Base-by-base conservation (phyloP, 768 basidiomycete genomes). In the Gymnopilus junonius region DNA sequence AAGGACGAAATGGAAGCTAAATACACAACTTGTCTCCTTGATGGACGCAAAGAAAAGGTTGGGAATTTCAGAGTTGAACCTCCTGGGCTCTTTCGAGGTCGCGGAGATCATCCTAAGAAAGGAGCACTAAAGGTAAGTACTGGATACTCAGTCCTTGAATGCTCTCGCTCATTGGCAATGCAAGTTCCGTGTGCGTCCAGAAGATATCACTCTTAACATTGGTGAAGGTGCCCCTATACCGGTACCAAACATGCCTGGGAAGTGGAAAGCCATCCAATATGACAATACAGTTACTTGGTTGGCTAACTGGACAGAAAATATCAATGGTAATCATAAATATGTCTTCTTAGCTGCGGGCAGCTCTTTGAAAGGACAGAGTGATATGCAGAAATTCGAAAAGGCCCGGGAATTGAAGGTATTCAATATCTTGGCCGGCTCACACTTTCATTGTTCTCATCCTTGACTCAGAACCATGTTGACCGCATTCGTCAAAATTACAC, bases 211-310 rank as follows among this genome's bases (percentile, higher is more conserved):
- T 3, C 78, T 99, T 74, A 99, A 99, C 77, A 95, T 99, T 61
- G 96, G 93, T 20, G 81, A 89, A 69, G 85, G 83, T 50, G 84
- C 83, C 1, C 84, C 88, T 2, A 78, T 91, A 29, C 97, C 97
- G 1, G 77, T 85, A n/a, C 94, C 97, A 4, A 98, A 97, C 67
- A 88, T 92, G 73, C 89, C 95, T 20, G 97, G 97, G 45, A 85
- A 87, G 43, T 99, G 97, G 97, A 95, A 93, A 74, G 82, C 83
- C 3, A 81, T 97, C 21, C 83, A 87, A 11, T 94, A 99, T 72
- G 96, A 99, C 73, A 90, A 96, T 67, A 98, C 95, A 2, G 97
- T 99, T 27, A 99, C 97, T 12, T 99, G 97, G 97, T 84, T 99
- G 51, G 97, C 97, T 4, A 96, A 92, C 59, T 99, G 97, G 97